Percentiles rank a stretch among this genome's conserved stretches.
Evolutionary conservation across 2,329 filamentous ascomycete species (phyloP).

Genomic region (Microascus cirrosus): DNA sequence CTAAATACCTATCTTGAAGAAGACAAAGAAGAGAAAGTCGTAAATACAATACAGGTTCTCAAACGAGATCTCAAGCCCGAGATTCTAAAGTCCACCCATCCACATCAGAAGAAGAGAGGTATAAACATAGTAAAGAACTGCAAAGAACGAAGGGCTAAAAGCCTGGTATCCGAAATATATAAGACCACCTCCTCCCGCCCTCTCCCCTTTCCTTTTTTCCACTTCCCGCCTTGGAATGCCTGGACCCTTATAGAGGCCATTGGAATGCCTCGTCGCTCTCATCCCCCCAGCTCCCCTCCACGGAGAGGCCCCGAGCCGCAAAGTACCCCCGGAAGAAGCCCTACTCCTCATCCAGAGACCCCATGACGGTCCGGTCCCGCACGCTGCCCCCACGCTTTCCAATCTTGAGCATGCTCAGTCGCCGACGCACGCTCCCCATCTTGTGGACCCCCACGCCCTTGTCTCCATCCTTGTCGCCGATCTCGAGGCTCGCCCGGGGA

Average conservation of each 20-base stretch:
- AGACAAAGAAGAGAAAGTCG: not conserved
- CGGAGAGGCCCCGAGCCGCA: not conserved
- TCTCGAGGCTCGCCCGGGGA: not conserved
- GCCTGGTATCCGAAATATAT: not conserved
- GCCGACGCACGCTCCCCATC: conserved; percentile 60
- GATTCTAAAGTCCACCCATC: not conserved
- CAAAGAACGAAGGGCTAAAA: conserved; percentile 3
- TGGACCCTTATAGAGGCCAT: not conserved
- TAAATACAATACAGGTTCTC: not conserved
- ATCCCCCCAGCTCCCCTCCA: not conserved
- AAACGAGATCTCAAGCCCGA: not conserved
- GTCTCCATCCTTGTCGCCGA: conserved; percentile 12
- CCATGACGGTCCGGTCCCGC: conserved; percentile 28
- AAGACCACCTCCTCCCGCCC: too few relatives aligned
- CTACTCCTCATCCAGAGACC: conserved; percentile 45
- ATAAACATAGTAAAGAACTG: not conserved
- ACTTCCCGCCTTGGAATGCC: not conserved
- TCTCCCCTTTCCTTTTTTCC: not conserved
- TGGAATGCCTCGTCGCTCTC: not conserved
- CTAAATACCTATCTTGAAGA: not conserved
- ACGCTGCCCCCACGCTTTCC: conserved; percentile 56
- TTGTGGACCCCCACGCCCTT: conserved; percentile 27
- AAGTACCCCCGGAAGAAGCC: conserved; percentile 15
- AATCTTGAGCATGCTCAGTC: conserved; percentile 67
- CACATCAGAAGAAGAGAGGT: not conserved